A percentile compares a stretch with the other conserved stretches of the same genome.
Conservation (phyloP, 2,329 filamentous ascomycete genomes). For the Acephala macrosclerotiorum region DNA sequence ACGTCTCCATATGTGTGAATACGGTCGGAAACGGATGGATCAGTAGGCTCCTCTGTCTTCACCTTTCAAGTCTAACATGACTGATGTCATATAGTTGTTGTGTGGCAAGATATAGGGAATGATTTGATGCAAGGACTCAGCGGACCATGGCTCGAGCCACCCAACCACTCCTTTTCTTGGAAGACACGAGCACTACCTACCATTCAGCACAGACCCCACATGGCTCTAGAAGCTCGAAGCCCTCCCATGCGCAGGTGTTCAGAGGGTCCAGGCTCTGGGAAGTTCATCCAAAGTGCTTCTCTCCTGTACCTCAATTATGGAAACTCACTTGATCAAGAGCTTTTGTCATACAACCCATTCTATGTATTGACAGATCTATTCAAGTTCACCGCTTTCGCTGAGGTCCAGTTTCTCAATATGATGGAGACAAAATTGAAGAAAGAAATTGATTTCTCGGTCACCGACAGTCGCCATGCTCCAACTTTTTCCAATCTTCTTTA, state of each 20-base stretch:
- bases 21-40: slow-evolving; percentile 19
- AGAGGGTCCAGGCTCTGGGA: neutral
- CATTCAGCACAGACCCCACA: neutral
- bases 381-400: slow-evolving; percentile 23
- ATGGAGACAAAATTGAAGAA: slow-evolving; percentile 5
- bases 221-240: neutral
- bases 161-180: neutral
- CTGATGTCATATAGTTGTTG: slow-evolving; percentile 3
- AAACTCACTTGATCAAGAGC: neutral
- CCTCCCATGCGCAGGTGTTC: neutral
- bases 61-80: neutral
- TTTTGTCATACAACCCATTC: neutral
- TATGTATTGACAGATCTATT: slow-evolving; percentile 21
- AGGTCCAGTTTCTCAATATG: slow-evolving; percentile 23
- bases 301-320: neutral
- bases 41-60: slow-evolving; percentile 12
- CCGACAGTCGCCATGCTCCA: neutral
- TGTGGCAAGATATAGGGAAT: slow-evolving; percentile 3
- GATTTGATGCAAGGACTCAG: neutral
- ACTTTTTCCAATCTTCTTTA: slow-evolving; percentile 17
- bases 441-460: neutral
- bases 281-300: neutral
- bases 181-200: neutral
- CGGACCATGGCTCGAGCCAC: slow-evolving; percentile 7
- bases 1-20: slow-evolving; percentile 26